Evolutionary conservation across 2,329 filamentous ascomycete genomes (phyloP), one percentile per base, ranked within the genome.

Genomic region (Aureobasidium sp.): DNA sequence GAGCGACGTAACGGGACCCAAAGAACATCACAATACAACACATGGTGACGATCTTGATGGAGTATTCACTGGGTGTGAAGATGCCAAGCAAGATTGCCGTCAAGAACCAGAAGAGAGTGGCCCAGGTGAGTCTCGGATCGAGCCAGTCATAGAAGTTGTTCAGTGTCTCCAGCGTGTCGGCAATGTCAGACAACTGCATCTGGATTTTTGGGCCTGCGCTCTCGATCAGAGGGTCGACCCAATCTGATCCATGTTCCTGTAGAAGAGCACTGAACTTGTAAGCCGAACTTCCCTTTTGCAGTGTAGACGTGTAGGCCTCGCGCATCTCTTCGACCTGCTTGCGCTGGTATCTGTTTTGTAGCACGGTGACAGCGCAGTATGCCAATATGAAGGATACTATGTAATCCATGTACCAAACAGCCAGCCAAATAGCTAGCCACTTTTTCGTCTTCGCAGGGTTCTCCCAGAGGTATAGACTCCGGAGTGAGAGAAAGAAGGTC

Each of bases 381-480:
- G 61, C 67, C 45, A 69, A 59, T 11, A 72, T 42, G 58, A 74
- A 77, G 7, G 68, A 71, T 44, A 74, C 66, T n/a, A 74, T 64
- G 63, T 74, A 71, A 53, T 74, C 67, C 21, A 68, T 68, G 27
- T 75, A 70, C 74, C 73, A 77, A 13, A 77, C 59, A 21, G 72
- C 41, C 1, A 68, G 41, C 66, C 72, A 76, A 3, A 75, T 60
- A 1, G 63, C 65, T 25, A 75, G 65, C 75, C 74, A 77, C 60
- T 66, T 69, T 6, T 59, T 66, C 4, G 75, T 76, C 16, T 65
- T 67, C 25, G 55, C 61, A 7, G 72, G 73, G 47, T 73, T 63
- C 53, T 75, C 69, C 75, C 75, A 77, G 11, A 72, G 71, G 62
- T 76, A 77, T 14, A 77, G 64, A 5, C 69, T 62, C 21, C 73